Evolutionary conservation across 805 yeast species (phyloP).

Genomic region (Metschnikowia peoriensis): DNA sequence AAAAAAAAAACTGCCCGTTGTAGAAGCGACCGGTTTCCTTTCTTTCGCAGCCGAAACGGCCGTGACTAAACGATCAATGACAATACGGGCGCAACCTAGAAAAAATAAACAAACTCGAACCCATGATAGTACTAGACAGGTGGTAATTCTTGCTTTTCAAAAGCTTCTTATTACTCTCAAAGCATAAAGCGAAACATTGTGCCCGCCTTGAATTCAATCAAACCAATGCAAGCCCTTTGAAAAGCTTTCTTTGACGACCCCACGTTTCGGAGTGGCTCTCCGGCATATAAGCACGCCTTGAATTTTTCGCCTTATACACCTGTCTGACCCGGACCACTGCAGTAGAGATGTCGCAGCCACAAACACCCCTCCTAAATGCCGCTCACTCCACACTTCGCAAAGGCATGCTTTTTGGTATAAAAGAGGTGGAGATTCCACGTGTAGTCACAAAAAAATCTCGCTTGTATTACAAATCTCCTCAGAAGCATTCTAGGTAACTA

Average conservation of each 20-base stretch:
- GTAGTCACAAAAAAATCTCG: neutral
- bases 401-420: slow-evolving; percentile 5
- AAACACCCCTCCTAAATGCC: slow-evolving; percentile 10
- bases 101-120: no score
- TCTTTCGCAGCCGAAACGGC: no score
- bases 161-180: no score
- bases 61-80: no score
- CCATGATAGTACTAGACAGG: no score
- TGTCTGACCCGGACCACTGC: slow-evolving; percentile 8
- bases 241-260: slow-evolving; percentile 1
- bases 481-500: neutral
- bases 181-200: no score
- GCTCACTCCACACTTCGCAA: slow-evolving; percentile 11
- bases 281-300: neutral
- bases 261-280: slow-evolving; percentile 9
- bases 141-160: no score
- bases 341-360: slow-evolving; percentile 5
- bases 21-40: no score
- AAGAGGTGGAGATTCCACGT: slow-evolving; percentile 2
- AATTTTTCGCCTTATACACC: neutral
- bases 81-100: no score
- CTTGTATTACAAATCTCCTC: neutral
- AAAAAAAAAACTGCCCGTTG: no score
- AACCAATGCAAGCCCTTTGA: no score
- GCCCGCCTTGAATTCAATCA: no score